Evolutionary conservation across 2,329 filamentous ascomycete species (phyloP), one percentile per base, ranked within the genome.

Genomic region (Aspergillus glaucus): DNA sequence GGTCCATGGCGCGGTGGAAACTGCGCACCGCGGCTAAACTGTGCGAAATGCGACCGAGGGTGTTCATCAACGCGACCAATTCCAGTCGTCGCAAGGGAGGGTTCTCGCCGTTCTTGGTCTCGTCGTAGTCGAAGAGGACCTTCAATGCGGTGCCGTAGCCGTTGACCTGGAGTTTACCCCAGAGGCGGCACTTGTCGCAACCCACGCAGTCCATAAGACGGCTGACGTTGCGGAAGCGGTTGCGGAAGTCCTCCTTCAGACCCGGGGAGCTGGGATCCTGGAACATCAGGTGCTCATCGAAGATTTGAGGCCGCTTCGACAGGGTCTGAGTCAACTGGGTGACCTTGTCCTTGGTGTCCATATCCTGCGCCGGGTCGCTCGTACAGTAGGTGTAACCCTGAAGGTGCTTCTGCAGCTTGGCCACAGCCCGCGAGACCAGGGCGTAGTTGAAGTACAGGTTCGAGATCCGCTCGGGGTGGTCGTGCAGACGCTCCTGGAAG

Each of bases 371-470:
- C 0, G 82, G 77, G 62, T 98, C 93, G 52, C 89, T 90, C 4
- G 86, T 86, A 70, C 93, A 98, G 69, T 95, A 98, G 0, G 88
- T 93, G 73, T 97, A 97, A 53, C 81, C 76, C 55, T 85, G 76
- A 8, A 97, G 78, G 58, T 91, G 85, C 21, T 88, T 87, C 10
- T 86, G 87, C 7, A 97, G 80, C 72, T 98, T 98, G 46, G 88
- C 87, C 37, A 97, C 81, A 10, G 93, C 93, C 44, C 93, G 87
- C 22, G 92, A 86, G 37, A 98, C 79, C n/a, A 98, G 79, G 0
- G 93, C 93, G 64, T 95, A 98, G 79, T 98, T 97, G 76, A 98
- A 98, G 75, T 98, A 98, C 44, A 98, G 79, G 69, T 98, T 98
- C 58, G 91, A 93, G 63, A 98, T 87, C 52, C 92, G 87, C 58